Evolutionary conservation across 2,329 filamentous ascomycete genomes (phyloP).

Genomic region (Colletotrichum coccodes): DNA sequence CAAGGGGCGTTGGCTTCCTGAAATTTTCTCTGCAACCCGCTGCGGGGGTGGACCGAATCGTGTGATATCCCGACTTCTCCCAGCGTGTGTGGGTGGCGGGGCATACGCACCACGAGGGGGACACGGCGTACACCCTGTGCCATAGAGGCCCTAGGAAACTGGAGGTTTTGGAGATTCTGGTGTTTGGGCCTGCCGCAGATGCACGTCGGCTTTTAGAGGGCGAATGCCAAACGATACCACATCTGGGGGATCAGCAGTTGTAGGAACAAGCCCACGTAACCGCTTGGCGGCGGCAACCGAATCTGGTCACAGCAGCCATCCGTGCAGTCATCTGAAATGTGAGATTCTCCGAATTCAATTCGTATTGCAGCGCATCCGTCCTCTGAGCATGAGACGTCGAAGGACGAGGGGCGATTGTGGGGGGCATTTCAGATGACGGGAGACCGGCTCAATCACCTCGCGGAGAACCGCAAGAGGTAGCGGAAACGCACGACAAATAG

Average conservation of each 20-base stretch:
- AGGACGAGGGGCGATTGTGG: too few relatives aligned
- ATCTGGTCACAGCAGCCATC: slow-evolving; percentile 9
- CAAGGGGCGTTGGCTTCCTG: background rate
- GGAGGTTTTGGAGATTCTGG: background rate
- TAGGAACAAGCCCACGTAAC: background rate
- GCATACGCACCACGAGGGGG: background rate
- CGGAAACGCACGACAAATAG: background rate
- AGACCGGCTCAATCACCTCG: background rate
- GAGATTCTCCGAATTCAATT: background rate
- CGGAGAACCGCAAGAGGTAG: background rate
- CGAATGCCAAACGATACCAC: slow-evolving; percentile 1
- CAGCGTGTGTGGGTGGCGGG: slow-evolving; percentile 1
- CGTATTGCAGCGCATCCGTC: background rate
- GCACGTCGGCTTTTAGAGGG: background rate
- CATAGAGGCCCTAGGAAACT: background rate
- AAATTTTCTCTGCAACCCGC: slow-evolving; percentile 12
- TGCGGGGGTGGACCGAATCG: slow-evolving; percentile 23
- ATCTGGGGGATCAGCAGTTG: background rate
- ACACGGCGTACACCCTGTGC: background rate
- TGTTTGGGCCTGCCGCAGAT: background rate
- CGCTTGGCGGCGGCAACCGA: background rate
- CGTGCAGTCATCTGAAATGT: background rate
- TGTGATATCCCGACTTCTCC: background rate
- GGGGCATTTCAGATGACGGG: background rate
- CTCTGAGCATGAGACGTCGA: background rate